Conservation (phyloP, 179 eudicot species). For the Silene noctiflora region DNA sequence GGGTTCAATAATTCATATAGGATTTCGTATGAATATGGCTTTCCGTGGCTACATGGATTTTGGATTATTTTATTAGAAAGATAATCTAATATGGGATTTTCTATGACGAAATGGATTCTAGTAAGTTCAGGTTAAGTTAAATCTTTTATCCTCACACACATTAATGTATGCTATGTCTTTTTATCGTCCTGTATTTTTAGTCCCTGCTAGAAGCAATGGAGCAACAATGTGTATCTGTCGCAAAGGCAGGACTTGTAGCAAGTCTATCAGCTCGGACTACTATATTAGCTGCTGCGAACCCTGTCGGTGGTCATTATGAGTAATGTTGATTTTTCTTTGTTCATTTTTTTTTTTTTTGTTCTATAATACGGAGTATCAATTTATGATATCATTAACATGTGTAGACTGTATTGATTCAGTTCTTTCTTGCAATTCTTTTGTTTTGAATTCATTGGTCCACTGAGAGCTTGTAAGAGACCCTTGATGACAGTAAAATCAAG, state of each 20-base stretch:
- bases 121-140: background rate
- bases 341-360: background rate
- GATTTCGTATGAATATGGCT: background rate
- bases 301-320: conserved; percentile 95
- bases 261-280: conserved; percentile 98
- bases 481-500: conserved; percentile 2
- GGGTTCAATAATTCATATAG: background rate
- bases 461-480: background rate
- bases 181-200: too few species aligned
- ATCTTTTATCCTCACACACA: background rate
- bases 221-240: conserved; percentile 99
- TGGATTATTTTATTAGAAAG: background rate
- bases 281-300: conserved; percentile 97
- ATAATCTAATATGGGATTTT: background rate
- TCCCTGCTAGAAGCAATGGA: conserved; percentile 98
- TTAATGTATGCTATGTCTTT: conserved; percentile 4
- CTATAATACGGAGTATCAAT: background rate
- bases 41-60: background rate
- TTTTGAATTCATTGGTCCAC: background rate
- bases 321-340: conserved; percentile 24
- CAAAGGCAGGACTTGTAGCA: conserved; percentile 97
- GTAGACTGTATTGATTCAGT: background rate
- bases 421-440: background rate
- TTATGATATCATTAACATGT: background rate
- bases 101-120: background rate